phyloP scores from a whole-genome alignment of 352 stramenopile genomes.

The Globisporangium echinulatum region DNA sequence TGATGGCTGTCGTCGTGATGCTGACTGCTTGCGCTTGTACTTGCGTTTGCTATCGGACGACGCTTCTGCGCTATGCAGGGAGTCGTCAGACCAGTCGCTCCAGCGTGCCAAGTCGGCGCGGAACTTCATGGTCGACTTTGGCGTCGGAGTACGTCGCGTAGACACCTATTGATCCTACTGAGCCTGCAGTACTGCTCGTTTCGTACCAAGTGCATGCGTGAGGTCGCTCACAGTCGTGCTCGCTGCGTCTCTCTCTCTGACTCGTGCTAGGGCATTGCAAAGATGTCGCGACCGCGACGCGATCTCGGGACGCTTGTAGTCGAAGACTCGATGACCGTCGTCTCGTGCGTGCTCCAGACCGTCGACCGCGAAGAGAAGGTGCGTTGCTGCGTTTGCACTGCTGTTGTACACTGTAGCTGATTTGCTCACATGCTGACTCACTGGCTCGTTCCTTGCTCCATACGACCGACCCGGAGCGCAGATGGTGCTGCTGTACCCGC shows the following conservation, averaged over 20 bases:
- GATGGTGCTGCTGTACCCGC: conserved; percentile 52
- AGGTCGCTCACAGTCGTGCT: too few relatives aligned
- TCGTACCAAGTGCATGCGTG: too few relatives aligned
- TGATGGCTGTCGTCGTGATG: too few relatives aligned
- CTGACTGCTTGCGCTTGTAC: neutral
- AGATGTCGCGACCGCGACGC: conserved; percentile 23
- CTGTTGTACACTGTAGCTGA: neutral
- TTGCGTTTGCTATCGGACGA: neutral
- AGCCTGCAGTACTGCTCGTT: neutral
- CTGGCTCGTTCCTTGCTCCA: neutral
- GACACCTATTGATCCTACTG: conserved; percentile 7
- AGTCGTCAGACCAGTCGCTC: conserved; percentile 1
- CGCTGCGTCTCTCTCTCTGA: too few relatives aligned
- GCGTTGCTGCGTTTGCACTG: neutral
- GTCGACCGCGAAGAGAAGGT: conserved; percentile 71
- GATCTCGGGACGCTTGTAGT: conserved; percentile 48
- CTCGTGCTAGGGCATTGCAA: conserved; percentile 7
- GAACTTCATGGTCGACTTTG: conserved; percentile 28
- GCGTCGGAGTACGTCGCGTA: conserved; percentile 17
- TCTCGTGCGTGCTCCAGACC: conserved; percentile 74
- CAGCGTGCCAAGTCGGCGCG: conserved; percentile 36
- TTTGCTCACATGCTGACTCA: too few relatives aligned
- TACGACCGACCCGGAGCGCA: conserved; percentile 5
- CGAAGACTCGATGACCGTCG: conserved; percentile 66
- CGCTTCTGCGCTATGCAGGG: neutral